These are phyloP conservation scores for Nyctanthes arbortristis DNA, from an alignment of 257 asterid species.

Conservation along the genomic window DNA sequence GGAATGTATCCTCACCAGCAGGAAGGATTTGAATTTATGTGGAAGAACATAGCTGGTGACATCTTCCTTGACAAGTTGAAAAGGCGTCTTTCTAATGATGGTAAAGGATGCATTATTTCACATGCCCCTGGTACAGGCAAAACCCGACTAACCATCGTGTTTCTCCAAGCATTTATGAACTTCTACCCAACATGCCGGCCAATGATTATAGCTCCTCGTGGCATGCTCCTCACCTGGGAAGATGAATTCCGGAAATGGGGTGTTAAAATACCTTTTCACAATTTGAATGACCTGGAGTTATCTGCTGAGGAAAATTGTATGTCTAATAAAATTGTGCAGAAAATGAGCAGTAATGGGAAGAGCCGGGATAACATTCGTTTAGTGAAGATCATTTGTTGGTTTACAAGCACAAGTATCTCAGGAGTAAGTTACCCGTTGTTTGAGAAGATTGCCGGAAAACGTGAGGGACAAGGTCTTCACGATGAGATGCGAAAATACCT, in stretches of 20 bases:
- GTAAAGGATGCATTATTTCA: conserved; percentile 79
- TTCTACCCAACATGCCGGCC: conserved; percentile 61
- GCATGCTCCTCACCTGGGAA: conserved; percentile 79
- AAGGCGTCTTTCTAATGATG: conserved; percentile 25
- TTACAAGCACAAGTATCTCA: conserved; percentile 45
- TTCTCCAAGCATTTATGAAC: conserved; percentile 58
- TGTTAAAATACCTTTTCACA: conserved; percentile 53
- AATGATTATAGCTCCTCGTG: conserved; percentile 67
- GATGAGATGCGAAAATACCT: too few relatives aligned
- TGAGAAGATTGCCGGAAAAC: conserved; percentile 45
- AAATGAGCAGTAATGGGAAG: background rate
- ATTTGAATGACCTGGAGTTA: conserved; percentile 44
- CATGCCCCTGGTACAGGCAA: conserved; percentile 96
- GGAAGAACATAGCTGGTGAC: conserved; percentile 72
- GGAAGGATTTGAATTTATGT: conserved; percentile 62
- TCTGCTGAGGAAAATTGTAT: conserved; percentile 33
- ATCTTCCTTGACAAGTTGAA: conserved; percentile 41
- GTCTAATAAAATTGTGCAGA: conserved; percentile 10
- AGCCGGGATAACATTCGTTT: conserved; percentile 26
- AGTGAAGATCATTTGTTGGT: conserved; percentile 59
- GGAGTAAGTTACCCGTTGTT: conserved; percentile 61
- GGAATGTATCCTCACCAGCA: conserved; percentile 63
- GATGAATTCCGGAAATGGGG: conserved; percentile 62
- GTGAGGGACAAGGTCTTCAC: too few relatives aligned
- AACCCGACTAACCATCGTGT: conserved; percentile 62